Evolutionary conservation across 805 yeast species (phyloP).

Genomic region (Pichia scutulata): DNA sequence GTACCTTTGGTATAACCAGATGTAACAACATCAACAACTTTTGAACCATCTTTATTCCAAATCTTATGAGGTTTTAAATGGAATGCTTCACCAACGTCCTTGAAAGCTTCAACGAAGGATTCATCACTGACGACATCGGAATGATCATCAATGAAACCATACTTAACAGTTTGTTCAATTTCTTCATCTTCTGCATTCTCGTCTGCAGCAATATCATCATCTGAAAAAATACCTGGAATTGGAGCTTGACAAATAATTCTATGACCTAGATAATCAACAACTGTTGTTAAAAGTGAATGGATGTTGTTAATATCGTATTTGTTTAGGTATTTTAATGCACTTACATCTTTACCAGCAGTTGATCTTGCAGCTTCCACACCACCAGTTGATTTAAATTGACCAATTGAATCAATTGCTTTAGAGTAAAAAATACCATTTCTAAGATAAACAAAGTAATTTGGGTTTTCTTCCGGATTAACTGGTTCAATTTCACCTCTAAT

Average conservation of each 20-base stretch:
- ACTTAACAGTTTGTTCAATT: constrained; percentile 46
- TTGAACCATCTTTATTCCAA: constrained; percentile 37
- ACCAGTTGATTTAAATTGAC: constrained; percentile 57
- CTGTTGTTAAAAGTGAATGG: constrained; percentile 68
- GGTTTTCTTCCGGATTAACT: constrained; percentile 69
- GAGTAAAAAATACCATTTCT: constrained; percentile 85
- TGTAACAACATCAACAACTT: constrained; percentile 45
- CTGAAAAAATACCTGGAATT: constrained; percentile 76
- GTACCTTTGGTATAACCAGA: constrained; percentile 82
- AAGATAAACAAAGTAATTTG: constrained; percentile 57
- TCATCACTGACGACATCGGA: constrained; percentile 41
- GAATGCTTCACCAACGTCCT: constrained; percentile 60
- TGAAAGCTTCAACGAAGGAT: constrained; percentile 48
- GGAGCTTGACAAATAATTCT: constrained; percentile 90
- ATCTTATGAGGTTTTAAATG: constrained; percentile 69
- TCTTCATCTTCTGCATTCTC: constrained; percentile 25
- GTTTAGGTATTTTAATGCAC: constrained; percentile 62
- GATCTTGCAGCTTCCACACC: constrained; percentile 84
- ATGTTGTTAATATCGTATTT: constrained; percentile 55
- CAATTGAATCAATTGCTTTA: constrained; percentile 61
- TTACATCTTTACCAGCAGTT: constrained; percentile 70
- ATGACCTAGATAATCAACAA: constrained; percentile 85
- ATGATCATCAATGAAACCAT: constrained; percentile 66
- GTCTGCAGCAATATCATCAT: constrained; percentile 34
- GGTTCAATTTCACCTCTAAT: constrained; percentile 67